Evolutionary conservation across 176 grass and related monocot species (phyloP).

Genomic region (Oryza glumipatula): DNA sequence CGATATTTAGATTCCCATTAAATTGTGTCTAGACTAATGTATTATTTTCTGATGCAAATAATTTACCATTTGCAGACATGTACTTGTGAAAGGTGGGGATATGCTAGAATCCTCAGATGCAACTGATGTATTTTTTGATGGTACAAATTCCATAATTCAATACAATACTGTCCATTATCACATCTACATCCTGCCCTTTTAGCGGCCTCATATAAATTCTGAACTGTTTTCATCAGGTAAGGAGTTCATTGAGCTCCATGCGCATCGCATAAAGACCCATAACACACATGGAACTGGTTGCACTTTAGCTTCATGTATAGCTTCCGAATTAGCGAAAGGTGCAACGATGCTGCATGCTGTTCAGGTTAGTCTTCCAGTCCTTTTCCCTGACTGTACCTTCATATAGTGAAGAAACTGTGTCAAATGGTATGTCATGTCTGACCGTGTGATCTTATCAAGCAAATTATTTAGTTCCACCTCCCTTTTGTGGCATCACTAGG

Average conservation of each 20-base stretch:
- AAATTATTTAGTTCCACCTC: neutral
- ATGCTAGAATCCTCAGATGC: constrained; percentile 63
- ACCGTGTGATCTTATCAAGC: neutral
- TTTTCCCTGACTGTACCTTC: neutral
- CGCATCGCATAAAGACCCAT: constrained; percentile 63
- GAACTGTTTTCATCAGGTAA: constrained; percentile 57
- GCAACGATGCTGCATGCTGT: constrained; percentile 74
- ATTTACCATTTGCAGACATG: constrained; percentile 64
- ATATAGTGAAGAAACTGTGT: neutral
- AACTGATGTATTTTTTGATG: constrained; percentile 85
- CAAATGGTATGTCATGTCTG: neutral
- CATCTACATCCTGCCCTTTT: neutral
- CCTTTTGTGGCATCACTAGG: neutral
- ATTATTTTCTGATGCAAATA: constrained; percentile 1
- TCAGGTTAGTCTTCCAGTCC: constrained; percentile 46
- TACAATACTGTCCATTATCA: neutral
- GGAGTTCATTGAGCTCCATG: constrained; percentile 73
- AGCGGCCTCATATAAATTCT: neutral
- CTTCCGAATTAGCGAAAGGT: constrained; percentile 93
- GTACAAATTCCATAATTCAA: constrained; percentile 39
- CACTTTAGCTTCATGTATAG: constrained; percentile 93
- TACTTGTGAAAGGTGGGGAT: constrained; percentile 95
- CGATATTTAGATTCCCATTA: neutral
- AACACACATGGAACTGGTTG: constrained; percentile 98
- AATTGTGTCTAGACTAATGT: constrained; percentile 3